A percentile compares a stretch with the other conserved stretches of the same genome.
phyloP scores from a whole-genome alignment of 2,329 filamentous ascomycete genomes.

The Fusarium hostae region DNA sequence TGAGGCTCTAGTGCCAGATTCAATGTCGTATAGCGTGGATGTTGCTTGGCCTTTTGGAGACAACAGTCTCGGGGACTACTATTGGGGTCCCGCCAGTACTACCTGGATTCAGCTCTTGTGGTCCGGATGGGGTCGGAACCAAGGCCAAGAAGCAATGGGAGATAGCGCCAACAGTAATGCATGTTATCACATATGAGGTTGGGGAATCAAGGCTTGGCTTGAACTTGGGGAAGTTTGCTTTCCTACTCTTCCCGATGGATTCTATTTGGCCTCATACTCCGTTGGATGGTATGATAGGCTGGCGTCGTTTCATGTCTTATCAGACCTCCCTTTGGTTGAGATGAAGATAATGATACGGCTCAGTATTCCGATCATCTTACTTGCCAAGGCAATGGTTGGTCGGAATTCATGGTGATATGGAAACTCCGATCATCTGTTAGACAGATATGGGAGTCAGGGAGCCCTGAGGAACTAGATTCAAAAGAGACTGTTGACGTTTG shows the following conservation, averaged over 20 bases:
- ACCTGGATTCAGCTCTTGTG: not conserved
- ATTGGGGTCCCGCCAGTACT: not conserved
- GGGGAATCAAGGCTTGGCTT: not conserved
- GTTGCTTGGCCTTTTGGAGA: not conserved
- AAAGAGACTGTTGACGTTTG: not conserved
- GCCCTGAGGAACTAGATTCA: rapidly evolving
- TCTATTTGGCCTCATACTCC: no score
- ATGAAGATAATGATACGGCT: conserved; percentile 5
- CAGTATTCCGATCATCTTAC: rapidly evolving
- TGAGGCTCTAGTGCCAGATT: not conserved
- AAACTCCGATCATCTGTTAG: not conserved
- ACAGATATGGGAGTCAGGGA: rapidly evolving
- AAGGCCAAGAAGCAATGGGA: not conserved
- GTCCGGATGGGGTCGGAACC: not conserved
- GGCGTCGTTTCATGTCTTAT: not conserved
- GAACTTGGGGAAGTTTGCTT: not conserved
- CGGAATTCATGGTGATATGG: rapidly evolving
- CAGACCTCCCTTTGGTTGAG: rapidly evolving
- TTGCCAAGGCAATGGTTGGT: rapidly evolving
- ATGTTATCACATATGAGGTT: not conserved
- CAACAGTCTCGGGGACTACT: not conserved
- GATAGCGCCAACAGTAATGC: not conserved
- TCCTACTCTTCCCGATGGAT: not conserved
- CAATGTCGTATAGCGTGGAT: not conserved
- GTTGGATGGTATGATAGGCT: no score